Base-by-base conservation (phyloP, 2,329 filamentous ascomycete genomes). In the Bisporella sp. region DNA sequence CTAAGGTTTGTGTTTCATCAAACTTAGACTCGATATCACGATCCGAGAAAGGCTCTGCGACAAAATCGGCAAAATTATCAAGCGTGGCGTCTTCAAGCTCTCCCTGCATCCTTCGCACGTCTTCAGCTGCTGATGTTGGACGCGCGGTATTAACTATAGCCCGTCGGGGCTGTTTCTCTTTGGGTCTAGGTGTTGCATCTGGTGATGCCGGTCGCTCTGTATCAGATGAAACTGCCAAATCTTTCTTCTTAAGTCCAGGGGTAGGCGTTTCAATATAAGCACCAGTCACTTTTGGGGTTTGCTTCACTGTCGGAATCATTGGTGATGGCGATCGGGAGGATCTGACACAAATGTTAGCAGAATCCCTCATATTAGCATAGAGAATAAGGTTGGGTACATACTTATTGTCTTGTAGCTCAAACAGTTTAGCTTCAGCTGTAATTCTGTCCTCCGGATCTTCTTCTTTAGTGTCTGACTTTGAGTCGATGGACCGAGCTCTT, bases 261-360 rank as follows among this genome's bases (percentile, higher is more conserved):
- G 61, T 66, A 4, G 71, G 63, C 30, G 62, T 64, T 28, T 63
- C 62, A n/a, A 64, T 58, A 40, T 54, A 64, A 21, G 60, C 63
- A 32, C 63, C 63, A 30, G 58, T 61, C 8, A 64, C 62, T 51
- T 51, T 59, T 12, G 63, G 62, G 28, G 63, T 65, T 39, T 59
- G 59, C 44, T 59, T 49, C 7, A 57, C 48, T 31, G 61, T 46
- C n/a, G 54, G 53, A 8, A n/a, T 9, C n/a, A 37, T 37, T 41
- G 50, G 46, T 29, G 52, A 49, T n/a, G 55, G 56, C n/a, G 55
- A 52, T 31, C 48, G 55, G 13, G 59, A 45, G 4, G 44, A 59
- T 21, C 21, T 21, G 21, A 21, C 21, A 21, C 21, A 3, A 21
- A 21, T 21, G 21, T 21, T 21, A 21, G 21, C 21, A 21, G 21